phyloP scores from a whole-genome alignment of 2,329 filamentous ascomycete species.

The Colletotrichum falcatum region DNA sequence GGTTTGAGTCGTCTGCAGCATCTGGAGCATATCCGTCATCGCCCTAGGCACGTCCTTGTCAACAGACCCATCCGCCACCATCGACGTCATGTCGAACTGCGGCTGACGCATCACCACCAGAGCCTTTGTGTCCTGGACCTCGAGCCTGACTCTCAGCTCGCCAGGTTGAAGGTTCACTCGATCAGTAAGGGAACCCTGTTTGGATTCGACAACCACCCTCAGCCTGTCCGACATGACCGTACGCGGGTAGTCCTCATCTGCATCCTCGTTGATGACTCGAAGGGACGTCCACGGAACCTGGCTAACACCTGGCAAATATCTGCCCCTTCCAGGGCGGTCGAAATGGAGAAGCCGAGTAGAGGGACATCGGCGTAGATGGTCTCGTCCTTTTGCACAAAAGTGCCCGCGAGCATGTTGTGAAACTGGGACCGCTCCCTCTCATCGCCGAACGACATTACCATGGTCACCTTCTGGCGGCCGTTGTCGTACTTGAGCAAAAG shows the following conservation, averaged over 20 bases:
- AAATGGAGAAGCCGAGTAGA: conserved; percentile 73
- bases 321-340: conserved; percentile 63
- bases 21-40: conserved; percentile 73
- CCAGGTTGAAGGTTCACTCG: conserved; percentile 83
- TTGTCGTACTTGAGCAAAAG: conserved; percentile 79
- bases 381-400: conserved; percentile 75
- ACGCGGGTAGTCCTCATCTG: conserved; percentile 70
- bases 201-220: conserved; percentile 79
- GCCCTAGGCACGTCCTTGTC: conserved; percentile 71
- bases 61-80: conserved; percentile 76
- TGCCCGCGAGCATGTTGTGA: conserved; percentile 79
- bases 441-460: conserved; percentile 83
- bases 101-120: conserved; percentile 77
- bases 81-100: conserved; percentile 82
- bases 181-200: conserved; percentile 83
- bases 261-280: conserved; percentile 79
- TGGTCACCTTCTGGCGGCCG: conserved; percentile 73
- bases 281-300: conserved; percentile 73
- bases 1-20: conserved; percentile 68
- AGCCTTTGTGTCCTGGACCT: conserved; percentile 70
- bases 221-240: conserved; percentile 83
- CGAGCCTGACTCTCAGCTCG: conserved; percentile 76
- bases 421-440: conserved; percentile 77
- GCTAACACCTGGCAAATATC: conserved; percentile 62
- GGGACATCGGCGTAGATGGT: conserved; percentile 77